Base-by-base conservation (phyloP, 2,329 filamentous ascomycete species). In the Fusarium verrucosum region DNA sequence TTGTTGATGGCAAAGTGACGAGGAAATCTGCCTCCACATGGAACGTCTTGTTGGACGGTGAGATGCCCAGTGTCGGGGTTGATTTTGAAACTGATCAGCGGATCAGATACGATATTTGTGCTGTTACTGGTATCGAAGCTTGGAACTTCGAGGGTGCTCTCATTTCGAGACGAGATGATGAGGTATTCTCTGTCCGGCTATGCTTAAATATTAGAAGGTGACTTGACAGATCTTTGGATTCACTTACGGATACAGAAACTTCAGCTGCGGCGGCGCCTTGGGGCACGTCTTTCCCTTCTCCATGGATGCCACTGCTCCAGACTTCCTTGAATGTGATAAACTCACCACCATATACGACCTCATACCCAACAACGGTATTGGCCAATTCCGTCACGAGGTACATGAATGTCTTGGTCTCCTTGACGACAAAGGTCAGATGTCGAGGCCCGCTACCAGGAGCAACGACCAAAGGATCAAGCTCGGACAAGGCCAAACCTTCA, bases 1-100 rank as follows among this genome's bases (percentile, higher is more conserved):
- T 81, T 82, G 74, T 89, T 92, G 54, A 92, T 76, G 46, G 82
- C 84, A 74, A 92, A 90, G 36, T 90, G 88, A 20, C 91, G 83
- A 1, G 91, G 91, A 52, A 82, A 84, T 9, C 78, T 74, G 4
- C 91, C 91, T 44, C 89, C 88, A 1, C 87, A 83, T 0, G 89
- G 81, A n/a, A 83, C 82, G 25, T 87, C 80, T 68, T 89, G 83
- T 4, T 85, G 73, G 53, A 86, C 82, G 1, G 71, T 75, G 23
- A 92, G 79, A 2, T 75, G 78, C 8, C 89, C 89, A n/a, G 82
- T 83, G 14, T 72, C 63, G 3, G 71, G 57, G 67, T 86, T 76
- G 65, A 92, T 83, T 52, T 78, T 71, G 78, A 87, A 92, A 57
- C 81, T 87, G 59, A 89, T 82, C 50, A 94, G 77, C 1, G 89